Evolutionary conservation across 176 grass and related monocot species (phyloP), one percentile per base, ranked within the genome.

Genomic region (Tillandsia fasciculata): DNA sequence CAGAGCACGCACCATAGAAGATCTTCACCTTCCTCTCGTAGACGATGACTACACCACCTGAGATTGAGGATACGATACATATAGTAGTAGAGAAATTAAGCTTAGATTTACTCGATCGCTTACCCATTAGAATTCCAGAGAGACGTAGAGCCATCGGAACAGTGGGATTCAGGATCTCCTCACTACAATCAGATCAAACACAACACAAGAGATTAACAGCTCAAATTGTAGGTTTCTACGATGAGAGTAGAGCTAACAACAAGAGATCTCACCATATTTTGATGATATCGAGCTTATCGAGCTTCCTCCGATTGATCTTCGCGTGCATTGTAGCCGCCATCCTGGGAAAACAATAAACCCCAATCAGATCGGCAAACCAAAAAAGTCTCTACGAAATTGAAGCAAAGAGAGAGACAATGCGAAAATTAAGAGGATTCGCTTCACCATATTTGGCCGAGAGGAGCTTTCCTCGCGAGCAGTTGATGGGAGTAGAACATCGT

Each of bases 81-180:
- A 72, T 12, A 11, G 5, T 9, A 14, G 54, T 22, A 66, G 51
- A 67, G 26, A 2, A 52, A 29, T 14, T 11, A 42, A 22, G 10
- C 10, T 8, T 54, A 72, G 50, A 66, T 80, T 14, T n/a, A 64
- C 8, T 70, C 8, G 53, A 68, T 10, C 26, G 33, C 86, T 87
- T 54, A 77, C 92, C 93, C 93, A 97, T 97, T 69, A 97, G 93
- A 67, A 97, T 97, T 75, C 89, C 84, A 47, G 93, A 87, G 49
- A 97, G 83, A 67, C 94, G 81, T 23, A 97, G 86, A 72, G 94
- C 86, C 89, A 97, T 92, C 20, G 94, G 94, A 65, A 92, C 89
- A 2, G 94, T 74, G 3, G 94, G 94, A 58, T 97, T 90, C 72
- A 97, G 56, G 66, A 97, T 92, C 86, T 97, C 89, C 80, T 97